Evolutionary conservation across 345 rosid species (phyloP).

Genomic region (Gossypium australe): DNA sequence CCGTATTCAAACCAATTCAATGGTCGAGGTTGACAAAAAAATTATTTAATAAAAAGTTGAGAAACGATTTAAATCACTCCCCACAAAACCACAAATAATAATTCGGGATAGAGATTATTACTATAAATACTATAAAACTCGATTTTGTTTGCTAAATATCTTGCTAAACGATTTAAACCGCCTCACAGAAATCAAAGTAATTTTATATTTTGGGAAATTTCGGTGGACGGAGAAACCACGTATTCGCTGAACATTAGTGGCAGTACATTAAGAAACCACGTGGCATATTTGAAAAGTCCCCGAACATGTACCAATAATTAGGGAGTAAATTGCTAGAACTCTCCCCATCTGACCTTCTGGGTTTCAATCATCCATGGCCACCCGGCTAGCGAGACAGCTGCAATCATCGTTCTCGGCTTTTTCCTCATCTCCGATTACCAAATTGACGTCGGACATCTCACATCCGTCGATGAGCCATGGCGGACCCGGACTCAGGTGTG

Average conservation of each 20-base stretch:
- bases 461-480: slow-evolving; percentile 14
- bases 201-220: too few species aligned
- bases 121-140: too few species aligned
- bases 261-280: neutral
- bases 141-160: too few species aligned
- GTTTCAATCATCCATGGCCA: slow-evolving; percentile 24
- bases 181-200: too few species aligned
- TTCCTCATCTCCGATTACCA: slow-evolving; percentile 2
- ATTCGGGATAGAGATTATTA: too few species aligned
- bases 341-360: neutral
- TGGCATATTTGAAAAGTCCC: neutral
- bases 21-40: too few species aligned
- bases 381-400: slow-evolving; percentile 28
- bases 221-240: neutral
- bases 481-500: slow-evolving; percentile 19
- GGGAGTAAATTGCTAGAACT: neutral
- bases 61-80: too few species aligned
- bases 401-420: slow-evolving; percentile 18
- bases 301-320: too few species aligned
- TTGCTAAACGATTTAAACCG: too few species aligned
- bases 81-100: too few species aligned
- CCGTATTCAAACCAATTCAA: too few species aligned
- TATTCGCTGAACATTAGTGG: neutral
- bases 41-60: too few species aligned
- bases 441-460: slow-evolving; percentile 13